These are phyloP conservation scores for Eucalyptus erythrocorys DNA, from an alignment of 345 rosid species.

Conservation along the genomic window DNA sequence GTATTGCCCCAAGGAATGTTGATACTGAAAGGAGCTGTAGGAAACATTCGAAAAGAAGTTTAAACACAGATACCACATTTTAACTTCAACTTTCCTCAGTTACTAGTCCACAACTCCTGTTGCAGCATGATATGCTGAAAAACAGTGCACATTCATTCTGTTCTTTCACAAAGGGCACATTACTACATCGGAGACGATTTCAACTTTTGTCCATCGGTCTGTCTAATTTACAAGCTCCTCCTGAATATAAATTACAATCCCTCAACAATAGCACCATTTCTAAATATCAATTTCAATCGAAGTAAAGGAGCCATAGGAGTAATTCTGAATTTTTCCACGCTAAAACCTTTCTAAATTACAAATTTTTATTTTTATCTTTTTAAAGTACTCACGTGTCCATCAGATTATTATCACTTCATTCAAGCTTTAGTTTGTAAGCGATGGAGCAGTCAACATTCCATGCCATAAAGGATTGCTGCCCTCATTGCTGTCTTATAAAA, in stretches of 20 bases:
- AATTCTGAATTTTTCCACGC: not conserved
- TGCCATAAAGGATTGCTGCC: not conserved
- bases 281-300: not conserved
- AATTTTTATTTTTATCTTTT: not conserved
- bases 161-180: not conserved
- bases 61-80: not conserved
- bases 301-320: not conserved
- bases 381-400: not conserved
- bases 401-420: not conserved
- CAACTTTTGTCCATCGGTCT: not conserved
- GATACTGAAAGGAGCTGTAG: slow-evolving; percentile 67
- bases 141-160: not conserved
- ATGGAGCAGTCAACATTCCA: not conserved
- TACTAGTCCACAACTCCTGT: not conserved
- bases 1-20: slow-evolving; percentile 63
- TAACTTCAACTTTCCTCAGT: not conserved
- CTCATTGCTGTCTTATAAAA: not conserved
- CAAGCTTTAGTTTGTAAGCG: not conserved
- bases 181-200: not conserved
- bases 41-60: not conserved
- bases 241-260: not conserved
- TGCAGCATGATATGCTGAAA: not conserved
- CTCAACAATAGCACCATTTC: not conserved
- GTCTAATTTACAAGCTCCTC: not conserved
- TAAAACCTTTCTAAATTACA: not conserved